These are phyloP conservation scores for Mucor saturninus DNA, from an alignment of 371 early-diverging fungal genomes.

Conservation along the genomic window DNA sequence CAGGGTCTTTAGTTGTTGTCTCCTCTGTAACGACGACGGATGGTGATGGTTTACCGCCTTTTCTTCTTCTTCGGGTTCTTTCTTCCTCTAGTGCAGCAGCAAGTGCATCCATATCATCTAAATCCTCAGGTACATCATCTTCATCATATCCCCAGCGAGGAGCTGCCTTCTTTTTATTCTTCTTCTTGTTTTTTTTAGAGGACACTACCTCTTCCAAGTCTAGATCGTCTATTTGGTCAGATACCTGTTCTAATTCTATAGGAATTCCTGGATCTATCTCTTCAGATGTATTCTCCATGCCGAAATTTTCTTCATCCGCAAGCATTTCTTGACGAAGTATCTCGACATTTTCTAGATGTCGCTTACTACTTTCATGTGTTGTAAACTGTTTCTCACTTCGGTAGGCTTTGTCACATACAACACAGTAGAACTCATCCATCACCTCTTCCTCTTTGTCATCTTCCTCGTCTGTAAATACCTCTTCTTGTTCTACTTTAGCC, in stretches of 20 bases:
- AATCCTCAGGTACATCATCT: slow-evolving; percentile 39
- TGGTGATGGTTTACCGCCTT: slow-evolving; percentile 18
- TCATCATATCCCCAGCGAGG: slow-evolving; percentile 36
- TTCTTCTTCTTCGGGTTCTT: slow-evolving; percentile 29
- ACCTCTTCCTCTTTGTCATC: slow-evolving; percentile 51
- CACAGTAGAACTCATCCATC: slow-evolving; percentile 65
- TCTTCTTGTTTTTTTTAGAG: slow-evolving; percentile 30
- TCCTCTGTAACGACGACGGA: background rate
- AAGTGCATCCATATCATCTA: slow-evolving; percentile 31
- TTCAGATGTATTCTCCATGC: slow-evolving; percentile 32
- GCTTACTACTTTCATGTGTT: slow-evolving; percentile 80
- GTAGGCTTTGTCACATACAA: slow-evolving; percentile 83
- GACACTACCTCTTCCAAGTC: slow-evolving; percentile 10
- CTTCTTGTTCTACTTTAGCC: slow-evolving; percentile 55
- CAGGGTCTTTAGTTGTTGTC: slow-evolving; percentile 5
- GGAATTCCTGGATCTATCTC: background rate
- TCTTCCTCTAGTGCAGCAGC: slow-evolving; percentile 41
- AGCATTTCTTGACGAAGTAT: slow-evolving; percentile 70
- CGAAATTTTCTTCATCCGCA: slow-evolving; percentile 57
- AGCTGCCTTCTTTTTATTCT: slow-evolving; percentile 31
- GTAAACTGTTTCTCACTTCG: slow-evolving; percentile 73
- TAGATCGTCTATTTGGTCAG: slow-evolving; percentile 9
- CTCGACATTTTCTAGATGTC: slow-evolving; percentile 74
- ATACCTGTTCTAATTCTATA: slow-evolving; percentile 9
- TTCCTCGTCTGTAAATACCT: slow-evolving; percentile 24